Base-by-base conservation (phyloP, 331 rosid species). In the Rhamnella rubrinervis region DNA sequence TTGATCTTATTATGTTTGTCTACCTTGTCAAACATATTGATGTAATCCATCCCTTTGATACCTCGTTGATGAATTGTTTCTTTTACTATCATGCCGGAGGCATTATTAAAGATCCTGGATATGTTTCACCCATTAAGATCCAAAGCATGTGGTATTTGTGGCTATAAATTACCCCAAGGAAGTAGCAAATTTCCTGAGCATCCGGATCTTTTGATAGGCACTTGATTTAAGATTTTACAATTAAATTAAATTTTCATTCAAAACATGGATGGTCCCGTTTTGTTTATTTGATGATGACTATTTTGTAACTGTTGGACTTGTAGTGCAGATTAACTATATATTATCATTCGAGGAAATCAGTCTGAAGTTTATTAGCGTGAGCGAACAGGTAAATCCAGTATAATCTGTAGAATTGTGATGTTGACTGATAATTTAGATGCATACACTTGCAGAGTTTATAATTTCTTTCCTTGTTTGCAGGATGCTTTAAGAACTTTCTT, bases 321-420 rank as follows among this genome's bases (percentile, higher is more conserved):
- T 64, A 70, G 76, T 90, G 96, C 95, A 93, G 98, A 87, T 93
- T 73, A 93, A 83, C 77, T 91, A 84, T 74, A 81, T 93, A 71
- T 78, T 91, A 58, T 91, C 97, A 62, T 93, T 93, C 17, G 97
- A 93, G 85, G 98, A 93, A 85, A 87, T 91, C 81, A 84, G 96
- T 71, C 81, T 93, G 86, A 91, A 91, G 87, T 93, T 93, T 76
- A 85, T 91, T 60, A 81, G 74, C 63, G 97, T 78, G 61, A 81
- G 85, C 55, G 98, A 93, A 77, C 98, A 93, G 96, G 98, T 93
- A 84, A 68, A 47, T 66, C 49, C 53, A 25, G 55, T 23, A 39
- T 39, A n/a, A 51, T 12, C 23, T 61, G 10, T 63, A n/a, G n/a
- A 14, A 25, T 52, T 71, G 7, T 39, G 12, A 10, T 39, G 38